Conservation (phyloP, 2,329 filamentous ascomycete species). For the Aureobasidium sp. region DNA sequence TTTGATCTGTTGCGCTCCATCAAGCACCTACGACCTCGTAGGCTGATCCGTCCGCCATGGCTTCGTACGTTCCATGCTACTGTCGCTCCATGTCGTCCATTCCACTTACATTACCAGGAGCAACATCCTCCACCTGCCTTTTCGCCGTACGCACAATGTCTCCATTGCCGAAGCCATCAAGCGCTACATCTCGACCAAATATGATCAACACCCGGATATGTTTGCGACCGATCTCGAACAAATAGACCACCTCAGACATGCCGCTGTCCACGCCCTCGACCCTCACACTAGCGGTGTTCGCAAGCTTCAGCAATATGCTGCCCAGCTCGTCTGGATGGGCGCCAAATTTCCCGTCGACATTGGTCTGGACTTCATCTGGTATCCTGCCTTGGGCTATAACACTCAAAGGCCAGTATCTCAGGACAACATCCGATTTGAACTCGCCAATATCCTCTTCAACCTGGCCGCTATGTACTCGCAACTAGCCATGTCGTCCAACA, state of each 20-base stretch:
- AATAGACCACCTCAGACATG: conserved; percentile 73
- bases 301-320: conserved; percentile 86
- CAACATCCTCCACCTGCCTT: conserved; percentile 73
- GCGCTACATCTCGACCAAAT: conserved; percentile 94
- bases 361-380: conserved; percentile 95
- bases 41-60: not conserved
- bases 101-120: conserved; percentile 18
- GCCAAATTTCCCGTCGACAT: conserved; percentile 96
- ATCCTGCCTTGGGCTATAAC: conserved; percentile 86
- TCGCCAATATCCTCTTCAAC: conserved; percentile 89
- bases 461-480: conserved; percentile 90
- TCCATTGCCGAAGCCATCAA: conserved; percentile 77
- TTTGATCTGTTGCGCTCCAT: not conserved
- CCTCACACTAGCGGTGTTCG: conserved; percentile 78
- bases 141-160: conserved; percentile 75
- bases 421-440: conserved; percentile 70
- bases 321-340: conserved; percentile 84
- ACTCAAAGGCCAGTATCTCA: conserved; percentile 62
- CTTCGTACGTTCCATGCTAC: not conserved
- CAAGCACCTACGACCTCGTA: not conserved
- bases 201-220: conserved; percentile 98
- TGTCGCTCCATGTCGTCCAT: not conserved
- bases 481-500: conserved; percentile 73
- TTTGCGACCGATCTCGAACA: conserved; percentile 82
- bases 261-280: conserved; percentile 84